Base-by-base conservation (phyloP, 495 filamentous ascomycete genomes). In the Hyaloscypha variabilis region DNA sequence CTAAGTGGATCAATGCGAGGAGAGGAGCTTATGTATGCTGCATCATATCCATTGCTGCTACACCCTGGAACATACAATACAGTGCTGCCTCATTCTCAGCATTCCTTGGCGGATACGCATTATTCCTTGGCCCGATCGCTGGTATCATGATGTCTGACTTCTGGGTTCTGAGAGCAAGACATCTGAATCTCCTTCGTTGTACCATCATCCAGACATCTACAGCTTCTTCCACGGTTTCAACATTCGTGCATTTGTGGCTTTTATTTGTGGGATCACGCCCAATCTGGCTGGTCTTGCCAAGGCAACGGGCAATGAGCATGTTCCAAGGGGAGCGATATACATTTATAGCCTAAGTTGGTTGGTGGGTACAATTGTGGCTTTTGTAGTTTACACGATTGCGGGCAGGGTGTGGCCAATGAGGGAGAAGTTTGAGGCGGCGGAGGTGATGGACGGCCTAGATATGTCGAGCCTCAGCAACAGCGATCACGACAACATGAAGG, bases 31-130 rank as follows among this genome's bases (percentile, higher is more conserved):
- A 74, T 49, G 36, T 80, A 23, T 77, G 78, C 70, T 78, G 78
- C 62, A 75, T 83, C 19, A 63, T 77, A 54, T 77, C 74, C 8
- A 60, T 68, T 55, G 66, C 62, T 24, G 58, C 57, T 2, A 82
- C 76, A 42, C 81, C 80, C 8, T 83, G 82, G 82, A 81, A 81
- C 54, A 84, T 83, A 61, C 76, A 83, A 68, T 74, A 75, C 58
- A 76, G 76, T 39, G 80, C 81, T 8, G 67, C 74, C 6, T 71
- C 73, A 2, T 77, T 84, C 29, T 74, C 79, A 8, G 69, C 77
- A 2, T 82, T 85, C 67, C 65, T 84, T 14, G 76, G 74, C 23
- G 79, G 80, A 2, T 83, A 81, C 63, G 73, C 72, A 8, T 75
- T 78, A 60, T 77, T 83, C 66, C 77, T 85, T 57, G 80, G 77